Percentiles rank a stretch among this genome's conserved stretches.
Conservation (phyloP, 352 stramenopile genomes). For the Globisporangium alternatum region DNA sequence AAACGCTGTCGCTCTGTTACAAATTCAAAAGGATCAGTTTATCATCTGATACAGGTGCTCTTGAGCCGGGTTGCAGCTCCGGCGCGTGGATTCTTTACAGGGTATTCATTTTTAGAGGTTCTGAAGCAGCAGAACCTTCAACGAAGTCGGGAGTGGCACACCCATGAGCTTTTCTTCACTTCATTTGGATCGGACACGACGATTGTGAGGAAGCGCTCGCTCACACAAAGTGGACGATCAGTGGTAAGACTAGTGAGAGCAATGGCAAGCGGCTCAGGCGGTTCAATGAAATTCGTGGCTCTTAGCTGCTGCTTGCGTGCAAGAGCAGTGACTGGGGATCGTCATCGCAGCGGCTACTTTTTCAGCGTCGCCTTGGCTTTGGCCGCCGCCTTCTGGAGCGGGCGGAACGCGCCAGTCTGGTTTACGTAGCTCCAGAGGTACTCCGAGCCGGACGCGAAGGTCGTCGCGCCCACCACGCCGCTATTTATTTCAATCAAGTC, state of each 20-base stretch:
- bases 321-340: no score
- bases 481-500: slow-evolving; percentile 22
- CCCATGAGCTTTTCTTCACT: neutral
- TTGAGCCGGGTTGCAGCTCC: neutral
- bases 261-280: neutral
- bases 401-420: slow-evolving; percentile 64
- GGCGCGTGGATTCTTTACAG: neutral
- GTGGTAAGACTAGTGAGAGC: no score
- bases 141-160: neutral
- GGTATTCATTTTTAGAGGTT: slow-evolving; percentile 7
- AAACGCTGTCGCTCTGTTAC: slow-evolving; percentile 1
- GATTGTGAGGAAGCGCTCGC: neutral
- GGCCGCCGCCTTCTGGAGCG: slow-evolving; percentile 31
- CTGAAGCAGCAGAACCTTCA: neutral
- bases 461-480: slow-evolving; percentile 65
- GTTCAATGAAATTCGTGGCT: neutral
- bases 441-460: slow-evolving; percentile 70
- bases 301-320: neutral
- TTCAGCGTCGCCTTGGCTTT: slow-evolving; percentile 14
- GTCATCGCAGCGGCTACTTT: slow-evolving; percentile 3
- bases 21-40: neutral
- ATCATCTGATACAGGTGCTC: neutral
- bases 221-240: no score
- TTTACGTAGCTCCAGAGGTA: slow-evolving; percentile 77
- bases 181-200: neutral